Evolutionary conservation across 2,329 filamentous ascomycete species (phyloP).

Genomic region (Neocucurbitaria cava): DNA sequence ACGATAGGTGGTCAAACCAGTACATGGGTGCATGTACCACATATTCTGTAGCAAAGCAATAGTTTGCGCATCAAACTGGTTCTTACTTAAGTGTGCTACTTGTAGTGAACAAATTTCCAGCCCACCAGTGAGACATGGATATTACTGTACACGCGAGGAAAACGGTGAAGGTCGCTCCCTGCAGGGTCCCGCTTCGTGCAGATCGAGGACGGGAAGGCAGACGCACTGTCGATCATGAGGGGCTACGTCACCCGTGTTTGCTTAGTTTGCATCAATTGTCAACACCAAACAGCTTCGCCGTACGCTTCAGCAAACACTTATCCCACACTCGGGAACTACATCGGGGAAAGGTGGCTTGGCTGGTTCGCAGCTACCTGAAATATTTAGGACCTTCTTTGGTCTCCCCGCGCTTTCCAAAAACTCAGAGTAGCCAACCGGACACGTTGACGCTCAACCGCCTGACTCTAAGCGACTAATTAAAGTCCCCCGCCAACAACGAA

Average conservation of each 20-base stretch:
- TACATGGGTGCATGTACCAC: conserved; percentile 3
- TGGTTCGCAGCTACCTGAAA: neutral
- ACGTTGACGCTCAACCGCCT: neutral
- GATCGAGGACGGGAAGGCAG: conserved; percentile 12
- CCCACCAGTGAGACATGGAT: neutral
- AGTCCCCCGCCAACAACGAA: neutral
- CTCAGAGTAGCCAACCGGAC: neutral
- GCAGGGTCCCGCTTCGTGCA: conserved; percentile 26
- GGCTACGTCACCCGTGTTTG: conserved; percentile 8
- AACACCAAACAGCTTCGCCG: neutral
- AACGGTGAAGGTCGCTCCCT: conserved; percentile 15
- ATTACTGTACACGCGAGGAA: neutral
- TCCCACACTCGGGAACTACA: no score
- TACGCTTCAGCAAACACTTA: neutral
- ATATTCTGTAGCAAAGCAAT: conserved; percentile 3
- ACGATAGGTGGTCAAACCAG: neutral
- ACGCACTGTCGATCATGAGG: conserved; percentile 15
- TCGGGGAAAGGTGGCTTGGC: neutral
- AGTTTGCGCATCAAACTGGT: neutral
- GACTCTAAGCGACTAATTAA: neutral
- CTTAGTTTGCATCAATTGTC: conserved; percentile 10
- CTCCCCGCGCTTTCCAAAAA: neutral
- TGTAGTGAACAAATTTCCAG: neutral
- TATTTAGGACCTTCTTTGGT: neutral
- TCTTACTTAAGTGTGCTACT: neutral